Conservation (phyloP, 768 basidiomycete genomes). For the Goffeauzyma gilvescens region DNA sequence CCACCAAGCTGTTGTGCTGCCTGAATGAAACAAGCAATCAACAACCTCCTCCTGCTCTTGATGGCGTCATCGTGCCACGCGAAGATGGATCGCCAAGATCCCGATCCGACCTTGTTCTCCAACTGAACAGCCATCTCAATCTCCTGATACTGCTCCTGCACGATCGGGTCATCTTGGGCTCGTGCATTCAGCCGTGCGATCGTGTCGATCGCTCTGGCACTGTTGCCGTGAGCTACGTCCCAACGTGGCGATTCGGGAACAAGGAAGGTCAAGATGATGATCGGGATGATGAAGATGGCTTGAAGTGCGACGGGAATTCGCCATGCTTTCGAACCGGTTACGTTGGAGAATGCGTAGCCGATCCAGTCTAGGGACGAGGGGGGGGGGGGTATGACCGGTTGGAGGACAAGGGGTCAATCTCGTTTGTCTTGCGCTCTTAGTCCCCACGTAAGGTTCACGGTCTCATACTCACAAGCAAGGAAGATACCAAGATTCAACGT, state of each 20-base stretch:
- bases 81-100: conserved; percentile 16
- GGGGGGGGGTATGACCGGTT: too few species aligned
- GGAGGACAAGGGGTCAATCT: neutral
- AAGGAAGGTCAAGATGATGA: conserved; percentile 15
- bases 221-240: conserved; percentile 1
- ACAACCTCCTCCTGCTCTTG: conserved; percentile 15
- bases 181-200: conserved; percentile 12
- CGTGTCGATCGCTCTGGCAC: conserved; percentile 9
- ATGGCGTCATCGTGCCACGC: conserved; percentile 13
- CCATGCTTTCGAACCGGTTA: conserved; percentile 14
- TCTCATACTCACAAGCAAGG: too few species aligned
- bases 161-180: conserved; percentile 8
- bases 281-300: conserved; percentile 16
- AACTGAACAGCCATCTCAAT: conserved; percentile 12
- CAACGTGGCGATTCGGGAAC: conserved; percentile 22
- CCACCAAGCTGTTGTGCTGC: conserved; percentile 22
- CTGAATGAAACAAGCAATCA: conserved; percentile 22
- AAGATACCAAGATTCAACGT: conserved; percentile 9
- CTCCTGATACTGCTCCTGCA: conserved; percentile 9
- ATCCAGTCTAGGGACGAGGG: conserved; percentile 20
- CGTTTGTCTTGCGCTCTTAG: too few species aligned
- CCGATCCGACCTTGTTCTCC: conserved; percentile 13
- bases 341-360: conserved; percentile 19
- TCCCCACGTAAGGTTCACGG: too few species aligned
- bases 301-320: conserved; percentile 19